A percentile compares a stretch with the other conserved stretches of the same genome.
phyloP scores from a whole-genome alignment of 1,139 yeast genomes.

The Candida glucosophila region DNA sequence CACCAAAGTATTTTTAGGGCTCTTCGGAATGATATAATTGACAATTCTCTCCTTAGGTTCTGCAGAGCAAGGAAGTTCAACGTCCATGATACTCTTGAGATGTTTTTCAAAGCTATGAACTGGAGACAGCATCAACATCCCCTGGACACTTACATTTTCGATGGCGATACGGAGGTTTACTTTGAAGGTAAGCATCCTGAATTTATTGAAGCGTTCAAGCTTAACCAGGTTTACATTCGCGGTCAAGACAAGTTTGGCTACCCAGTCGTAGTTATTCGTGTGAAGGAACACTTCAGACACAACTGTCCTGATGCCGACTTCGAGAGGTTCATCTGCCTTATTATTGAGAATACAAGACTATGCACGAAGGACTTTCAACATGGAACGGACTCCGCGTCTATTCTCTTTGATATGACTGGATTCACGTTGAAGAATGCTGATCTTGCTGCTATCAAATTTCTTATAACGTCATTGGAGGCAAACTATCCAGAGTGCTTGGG shows the following conservation, averaged over 20 bases:
- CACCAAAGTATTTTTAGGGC: constrained; percentile 5
- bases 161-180: constrained; percentile 46
- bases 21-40: constrained; percentile 70
- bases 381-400: constrained; percentile 65
- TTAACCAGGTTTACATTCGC: constrained; percentile 55
- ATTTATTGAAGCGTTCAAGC: constrained; percentile 39
- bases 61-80: constrained; percentile 72
- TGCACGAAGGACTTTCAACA: constrained; percentile 37
- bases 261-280: constrained; percentile 65
- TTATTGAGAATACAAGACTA: constrained; percentile 65
- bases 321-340: constrained; percentile 54
- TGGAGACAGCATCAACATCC: constrained; percentile 58
- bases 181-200: constrained; percentile 22
- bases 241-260: constrained; percentile 59
- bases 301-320: constrained; percentile 65
- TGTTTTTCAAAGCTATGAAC: constrained; percentile 56
- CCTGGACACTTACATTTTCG: constrained; percentile 48
- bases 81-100: constrained; percentile 49
- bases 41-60: constrained; percentile 57
- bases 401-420: constrained; percentile 67
- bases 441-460: constrained; percentile 69
- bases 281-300: constrained; percentile 61
- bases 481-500: constrained; percentile 86
- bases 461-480: constrained; percentile 72
- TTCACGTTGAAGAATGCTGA: constrained; percentile 80